These are phyloP conservation scores for Amanita subjunquillea DNA, from an alignment of 768 basidiomycete species.

Conservation along the genomic window DNA sequence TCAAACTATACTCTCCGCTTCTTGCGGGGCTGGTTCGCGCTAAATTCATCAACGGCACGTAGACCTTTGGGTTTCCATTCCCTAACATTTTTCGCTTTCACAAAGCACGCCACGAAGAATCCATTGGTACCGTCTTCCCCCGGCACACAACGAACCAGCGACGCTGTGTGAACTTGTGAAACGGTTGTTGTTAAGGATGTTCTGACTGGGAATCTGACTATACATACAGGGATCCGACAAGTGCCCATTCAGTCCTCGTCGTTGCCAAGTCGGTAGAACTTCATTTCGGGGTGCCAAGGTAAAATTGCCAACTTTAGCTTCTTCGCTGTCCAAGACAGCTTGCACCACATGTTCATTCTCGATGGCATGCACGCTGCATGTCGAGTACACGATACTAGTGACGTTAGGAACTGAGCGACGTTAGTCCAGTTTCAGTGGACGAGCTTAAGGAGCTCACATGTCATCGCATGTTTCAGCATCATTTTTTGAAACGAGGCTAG, in stretches of 20 bases:
- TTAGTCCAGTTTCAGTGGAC: slow-evolving; percentile 4
- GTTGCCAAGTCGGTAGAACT: slow-evolving; percentile 74
- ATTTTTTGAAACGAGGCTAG: slow-evolving; percentile 81
- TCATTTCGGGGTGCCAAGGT: slow-evolving; percentile 51
- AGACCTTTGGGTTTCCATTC: slow-evolving; percentile 7
- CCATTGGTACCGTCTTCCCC: slow-evolving; percentile 89
- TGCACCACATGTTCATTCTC: slow-evolving; percentile 93
- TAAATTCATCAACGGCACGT: slow-evolving; percentile 8
- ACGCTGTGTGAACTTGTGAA: slow-evolving; percentile 39
- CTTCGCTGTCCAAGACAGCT: slow-evolving; percentile 58
- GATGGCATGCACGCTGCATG: slow-evolving; percentile 85
- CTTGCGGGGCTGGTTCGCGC: slow-evolving; percentile 7
- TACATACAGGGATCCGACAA: slow-evolving; percentile 42
- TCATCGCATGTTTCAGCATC: slow-evolving; percentile 94
- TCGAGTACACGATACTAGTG: slow-evolving; percentile 86
- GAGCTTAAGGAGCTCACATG: slow-evolving; percentile 43
- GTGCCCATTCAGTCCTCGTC: slow-evolving; percentile 66
- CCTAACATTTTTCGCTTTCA: slow-evolving; percentile 23
- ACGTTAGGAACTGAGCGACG: slow-evolving; percentile 57
- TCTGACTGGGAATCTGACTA: not conserved
- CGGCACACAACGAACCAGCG: slow-evolving; percentile 64
- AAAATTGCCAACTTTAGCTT: slow-evolving; percentile 55
- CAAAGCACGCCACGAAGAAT: slow-evolving; percentile 95
- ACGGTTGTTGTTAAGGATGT: not conserved
- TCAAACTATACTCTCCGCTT: slow-evolving; percentile 15